A percentile compares a stretch with the other conserved stretches of the same genome.
Evolutionary conservation across 1,284 basidiomycete genomes (phyloP).

Genomic region (Boletus semigastroideus): DNA sequence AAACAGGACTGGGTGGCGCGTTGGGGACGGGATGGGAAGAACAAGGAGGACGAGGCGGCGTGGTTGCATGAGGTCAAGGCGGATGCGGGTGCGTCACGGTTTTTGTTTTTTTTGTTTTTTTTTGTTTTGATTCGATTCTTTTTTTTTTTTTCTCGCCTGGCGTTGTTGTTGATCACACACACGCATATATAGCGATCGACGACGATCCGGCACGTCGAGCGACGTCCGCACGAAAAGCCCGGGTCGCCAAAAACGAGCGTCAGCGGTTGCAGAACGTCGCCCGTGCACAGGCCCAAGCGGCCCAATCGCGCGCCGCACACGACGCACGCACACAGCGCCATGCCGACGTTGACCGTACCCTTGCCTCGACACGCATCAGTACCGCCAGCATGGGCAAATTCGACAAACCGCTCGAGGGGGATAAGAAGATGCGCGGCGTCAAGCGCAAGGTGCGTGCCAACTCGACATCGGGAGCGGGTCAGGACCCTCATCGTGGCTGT

Average conservation of each 20-base stretch:
- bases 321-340: conserved; percentile 58
- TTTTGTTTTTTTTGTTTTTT: background rate
- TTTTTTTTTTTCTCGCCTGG: background rate
- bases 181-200: conserved; percentile 56
- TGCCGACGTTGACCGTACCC: conserved; percentile 71
- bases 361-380: conserved; percentile 78
- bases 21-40: conserved; percentile 93
- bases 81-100: conserved; percentile 69
- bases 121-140: background rate
- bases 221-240: conserved; percentile 75
- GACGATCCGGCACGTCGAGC: conserved; percentile 79
- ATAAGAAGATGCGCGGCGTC: conserved; percentile 83
- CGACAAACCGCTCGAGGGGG: conserved; percentile 87
- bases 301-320: conserved; percentile 13
- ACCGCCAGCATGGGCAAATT: conserved; percentile 95
- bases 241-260: conserved; percentile 83
- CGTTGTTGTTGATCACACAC: too few relatives aligned
- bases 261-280: conserved; percentile 79
- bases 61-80: conserved; percentile 92
- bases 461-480: too few relatives aligned
- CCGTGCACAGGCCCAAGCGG: conserved; percentile 46
- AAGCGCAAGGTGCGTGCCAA: conserved; percentile 81
- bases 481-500: too few relatives aligned
- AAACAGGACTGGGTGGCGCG: conserved; percentile 89
- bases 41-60: conserved; percentile 84